phyloP scores from a whole-genome alignment of 1,139 yeast genomes.

The Diutina scorzettiae region DNA sequence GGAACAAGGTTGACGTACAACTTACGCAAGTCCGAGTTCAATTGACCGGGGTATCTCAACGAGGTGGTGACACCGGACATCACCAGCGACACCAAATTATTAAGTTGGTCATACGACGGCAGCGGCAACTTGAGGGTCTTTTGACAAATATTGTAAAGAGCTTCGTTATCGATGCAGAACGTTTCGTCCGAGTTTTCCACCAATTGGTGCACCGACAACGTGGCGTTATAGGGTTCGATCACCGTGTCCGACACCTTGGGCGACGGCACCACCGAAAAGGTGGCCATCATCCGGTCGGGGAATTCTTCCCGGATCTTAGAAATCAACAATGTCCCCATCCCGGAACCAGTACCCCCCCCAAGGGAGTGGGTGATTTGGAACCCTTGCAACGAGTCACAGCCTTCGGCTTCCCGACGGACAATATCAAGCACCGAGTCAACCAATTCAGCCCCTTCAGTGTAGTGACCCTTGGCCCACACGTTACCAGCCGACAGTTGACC shows the following conservation, averaged over 20 bases:
- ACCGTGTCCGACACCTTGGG: slow-evolving; percentile 89
- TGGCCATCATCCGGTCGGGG: slow-evolving; percentile 93
- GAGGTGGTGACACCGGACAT: slow-evolving; percentile 91
- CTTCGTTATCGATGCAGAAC: slow-evolving; percentile 91
- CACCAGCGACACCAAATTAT: slow-evolving; percentile 72
- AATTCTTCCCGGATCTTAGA: slow-evolving; percentile 78
- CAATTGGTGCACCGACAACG: slow-evolving; percentile 83
- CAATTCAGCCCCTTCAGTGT: slow-evolving; percentile 91
- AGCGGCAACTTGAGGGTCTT: slow-evolving; percentile 68
- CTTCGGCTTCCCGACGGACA: slow-evolving; percentile 88
- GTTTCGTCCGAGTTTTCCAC: slow-evolving; percentile 87
- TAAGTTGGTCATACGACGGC: slow-evolving; percentile 70
- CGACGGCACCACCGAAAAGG: slow-evolving; percentile 85
- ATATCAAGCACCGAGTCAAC: slow-evolving; percentile 84
- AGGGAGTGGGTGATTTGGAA: slow-evolving; percentile 88
- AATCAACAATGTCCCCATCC: slow-evolving; percentile 82
- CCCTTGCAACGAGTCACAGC: slow-evolving; percentile 86
- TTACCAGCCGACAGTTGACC: slow-evolving; percentile 92
- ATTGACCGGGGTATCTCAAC: slow-evolving; percentile 87
- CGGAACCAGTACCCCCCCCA: slow-evolving; percentile 97
- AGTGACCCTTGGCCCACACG: slow-evolving; percentile 95
- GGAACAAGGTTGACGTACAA: slow-evolving; percentile 90
- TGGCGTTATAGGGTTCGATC: slow-evolving; percentile 89
- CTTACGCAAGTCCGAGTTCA: slow-evolving; percentile 83
- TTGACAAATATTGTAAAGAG: slow-evolving; percentile 80